These are phyloP conservation scores for Gyromitra esculenta DNA, from an alignment of 2,329 filamentous ascomycete species.

Conservation along the genomic window DNA sequence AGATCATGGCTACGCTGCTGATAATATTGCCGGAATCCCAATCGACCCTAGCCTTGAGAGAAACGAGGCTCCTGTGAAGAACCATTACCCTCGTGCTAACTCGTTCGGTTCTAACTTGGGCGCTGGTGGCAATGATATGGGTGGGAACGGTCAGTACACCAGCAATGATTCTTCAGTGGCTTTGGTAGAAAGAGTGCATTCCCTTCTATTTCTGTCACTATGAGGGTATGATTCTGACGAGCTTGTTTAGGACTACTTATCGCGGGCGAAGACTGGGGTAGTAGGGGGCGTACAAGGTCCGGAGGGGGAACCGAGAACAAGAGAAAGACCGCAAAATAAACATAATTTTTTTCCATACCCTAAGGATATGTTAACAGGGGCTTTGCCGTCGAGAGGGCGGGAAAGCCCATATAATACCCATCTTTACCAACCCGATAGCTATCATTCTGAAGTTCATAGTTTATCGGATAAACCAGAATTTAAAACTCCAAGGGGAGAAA, in stretches of 20 bases:
- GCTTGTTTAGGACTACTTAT: conserved; percentile 1
- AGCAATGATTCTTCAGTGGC: conserved; percentile 36
- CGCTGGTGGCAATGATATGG: conserved; percentile 12
- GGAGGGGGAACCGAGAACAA: neutral
- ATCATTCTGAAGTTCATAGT: conserved; percentile 38
- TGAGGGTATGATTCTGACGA: conserved; percentile 16
- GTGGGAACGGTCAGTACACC: conserved; percentile 47
- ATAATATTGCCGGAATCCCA: conserved; percentile 18
- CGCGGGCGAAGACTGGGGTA: neutral
- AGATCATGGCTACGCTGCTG: neutral
- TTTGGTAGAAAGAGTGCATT: conserved; percentile 47
- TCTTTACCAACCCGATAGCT: conserved; percentile 35
- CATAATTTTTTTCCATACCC: conserved; percentile 45
- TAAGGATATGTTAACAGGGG: conserved; percentile 48
- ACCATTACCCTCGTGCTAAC: conserved; percentile 2
- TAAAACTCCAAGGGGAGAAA: conserved; percentile 37
- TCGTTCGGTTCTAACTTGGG: neutral
- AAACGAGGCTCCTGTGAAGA: neutral
- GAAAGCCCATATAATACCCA: conserved; percentile 31
- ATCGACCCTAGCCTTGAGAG: conserved; percentile 35
- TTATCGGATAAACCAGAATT: conserved; percentile 45
- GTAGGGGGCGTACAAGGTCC: neutral
- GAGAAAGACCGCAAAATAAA: conserved; percentile 30
- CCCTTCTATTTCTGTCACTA: conserved; percentile 21
- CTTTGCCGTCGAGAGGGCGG: conserved; percentile 34